phyloP scores from a whole-genome alignment of 495 filamentous ascomycete species.

The Hypoxylon perforatum region DNA sequence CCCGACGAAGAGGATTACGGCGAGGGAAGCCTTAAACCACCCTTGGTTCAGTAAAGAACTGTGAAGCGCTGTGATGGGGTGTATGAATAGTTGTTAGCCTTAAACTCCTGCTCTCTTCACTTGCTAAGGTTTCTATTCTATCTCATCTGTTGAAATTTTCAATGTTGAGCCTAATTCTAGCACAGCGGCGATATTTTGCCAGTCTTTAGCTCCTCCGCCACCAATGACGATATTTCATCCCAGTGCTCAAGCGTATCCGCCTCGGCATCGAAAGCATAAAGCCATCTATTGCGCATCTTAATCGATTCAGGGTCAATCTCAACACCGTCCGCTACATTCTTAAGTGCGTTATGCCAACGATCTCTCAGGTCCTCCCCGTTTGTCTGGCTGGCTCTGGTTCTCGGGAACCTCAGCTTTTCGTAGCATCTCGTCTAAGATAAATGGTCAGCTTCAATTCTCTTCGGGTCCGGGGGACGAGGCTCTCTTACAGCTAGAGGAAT shows the following conservation, averaged over 20 bases:
- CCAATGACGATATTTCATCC: slow-evolving; percentile 52
- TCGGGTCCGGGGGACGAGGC: not conserved
- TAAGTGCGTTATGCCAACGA: slow-evolving; percentile 63
- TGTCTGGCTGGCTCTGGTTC: slow-evolving; percentile 58
- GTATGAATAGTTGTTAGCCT: too few relatives aligned
- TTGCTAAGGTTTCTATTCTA: too few relatives aligned
- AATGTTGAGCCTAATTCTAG: slow-evolving; percentile 8
- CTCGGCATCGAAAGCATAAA: slow-evolving; percentile 64
- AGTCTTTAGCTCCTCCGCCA: slow-evolving; percentile 50
- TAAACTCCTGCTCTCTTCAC: too few relatives aligned
- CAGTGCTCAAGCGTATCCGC: slow-evolving; percentile 58
- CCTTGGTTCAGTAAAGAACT: too few relatives aligned
- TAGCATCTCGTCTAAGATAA: slow-evolving; percentile 55
- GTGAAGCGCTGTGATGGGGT: too few relatives aligned
- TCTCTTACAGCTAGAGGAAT: slow-evolving; percentile 54
- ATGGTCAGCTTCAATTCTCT: slow-evolving; percentile 4
- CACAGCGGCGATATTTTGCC: slow-evolving; percentile 57
- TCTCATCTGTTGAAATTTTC: too few relatives aligned
- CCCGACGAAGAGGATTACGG: too few relatives aligned
- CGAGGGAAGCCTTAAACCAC: too few relatives aligned
- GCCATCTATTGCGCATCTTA: slow-evolving; percentile 62
- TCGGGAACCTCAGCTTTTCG: slow-evolving; percentile 62
- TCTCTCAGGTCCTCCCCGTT: slow-evolving; percentile 66
- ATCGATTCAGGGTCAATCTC: slow-evolving; percentile 64
- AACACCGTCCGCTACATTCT: slow-evolving; percentile 56